Conservation (phyloP, 345 rosid genomes). For the Populus simonii region DNA sequence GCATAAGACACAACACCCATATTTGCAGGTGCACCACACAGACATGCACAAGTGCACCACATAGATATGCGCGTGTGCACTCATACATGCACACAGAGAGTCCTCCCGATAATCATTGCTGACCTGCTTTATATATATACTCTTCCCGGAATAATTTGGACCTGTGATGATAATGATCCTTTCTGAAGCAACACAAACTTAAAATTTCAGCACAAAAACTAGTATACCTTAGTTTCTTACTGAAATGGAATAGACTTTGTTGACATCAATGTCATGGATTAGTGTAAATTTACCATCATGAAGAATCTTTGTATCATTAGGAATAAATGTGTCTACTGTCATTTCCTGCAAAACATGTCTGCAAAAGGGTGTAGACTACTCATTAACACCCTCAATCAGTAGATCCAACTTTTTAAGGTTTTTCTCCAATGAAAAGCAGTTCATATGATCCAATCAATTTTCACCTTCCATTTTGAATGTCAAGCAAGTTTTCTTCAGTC, state of each 20-base stretch:
- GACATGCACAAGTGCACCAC: background rate
- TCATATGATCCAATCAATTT: background rate
- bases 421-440: background rate
- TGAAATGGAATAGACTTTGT: background rate
- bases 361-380: conserved; percentile 20
- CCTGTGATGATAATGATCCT: conserved; percentile 84
- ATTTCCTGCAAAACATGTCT: conserved; percentile 98
- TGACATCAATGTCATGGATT: conserved; percentile 4
- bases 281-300: conserved; percentile 50
- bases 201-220: background rate
- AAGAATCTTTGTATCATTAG: conserved; percentile 71
- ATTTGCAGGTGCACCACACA: background rate
- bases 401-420: background rate
- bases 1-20: background rate
- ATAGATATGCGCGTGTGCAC: background rate
- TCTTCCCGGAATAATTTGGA: conserved; percentile 97
- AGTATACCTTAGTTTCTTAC: background rate
- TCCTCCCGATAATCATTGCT: conserved; percentile 1
- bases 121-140: conserved; percentile 94
- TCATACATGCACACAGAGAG: background rate
- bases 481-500: conserved; percentile 65
- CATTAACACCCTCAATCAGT: background rate
- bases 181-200: conserved; percentile 47
- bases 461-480: conserved; percentile 87
- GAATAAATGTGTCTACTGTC: conserved; percentile 94